phyloP scores from a whole-genome alignment of 257 asterid species.

The Thymus quinquecostatus region DNA sequence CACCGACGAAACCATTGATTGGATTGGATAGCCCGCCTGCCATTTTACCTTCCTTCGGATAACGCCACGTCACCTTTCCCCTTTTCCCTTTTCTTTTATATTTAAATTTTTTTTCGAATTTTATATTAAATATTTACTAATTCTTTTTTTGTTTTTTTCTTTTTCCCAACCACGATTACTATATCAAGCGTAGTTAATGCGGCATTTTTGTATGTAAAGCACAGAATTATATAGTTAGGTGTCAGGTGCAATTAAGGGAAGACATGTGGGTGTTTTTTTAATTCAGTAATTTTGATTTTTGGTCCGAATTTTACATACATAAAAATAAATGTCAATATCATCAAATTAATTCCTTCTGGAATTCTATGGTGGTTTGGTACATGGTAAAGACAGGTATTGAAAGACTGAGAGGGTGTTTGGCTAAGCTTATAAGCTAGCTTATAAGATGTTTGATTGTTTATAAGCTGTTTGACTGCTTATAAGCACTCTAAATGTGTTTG shows the following conservation, averaged over 20 bases:
- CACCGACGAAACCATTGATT: conserved; percentile 31
- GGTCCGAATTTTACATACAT: not conserved
- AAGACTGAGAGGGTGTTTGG: no score
- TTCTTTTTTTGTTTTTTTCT: no score
- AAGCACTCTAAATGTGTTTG: no score
- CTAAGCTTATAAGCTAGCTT: no score
- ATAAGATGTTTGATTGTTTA: no score
- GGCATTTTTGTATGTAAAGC: no score
- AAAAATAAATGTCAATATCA: not conserved
- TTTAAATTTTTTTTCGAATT: no score
- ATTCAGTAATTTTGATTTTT: not conserved
- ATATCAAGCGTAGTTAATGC: no score
- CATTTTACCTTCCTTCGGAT: conserved; percentile 18
- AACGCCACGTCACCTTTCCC: not conserved
- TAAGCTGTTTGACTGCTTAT: no score
- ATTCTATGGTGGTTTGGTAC: not conserved
- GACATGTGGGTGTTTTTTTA: not conserved
- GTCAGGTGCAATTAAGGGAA: conserved; percentile 1
- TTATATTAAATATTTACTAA: no score
- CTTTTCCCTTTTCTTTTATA: no score
- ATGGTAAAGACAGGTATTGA: not conserved
- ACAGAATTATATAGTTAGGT: not conserved
- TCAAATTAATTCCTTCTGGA: not conserved
- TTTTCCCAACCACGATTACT: no score
- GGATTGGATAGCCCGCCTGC: conserved; percentile 10